Evolutionary conservation across 768 basidiomycete genomes (phyloP), one percentile per base, ranked within the genome.

Genomic region (Termitomyces heimii): DNA sequence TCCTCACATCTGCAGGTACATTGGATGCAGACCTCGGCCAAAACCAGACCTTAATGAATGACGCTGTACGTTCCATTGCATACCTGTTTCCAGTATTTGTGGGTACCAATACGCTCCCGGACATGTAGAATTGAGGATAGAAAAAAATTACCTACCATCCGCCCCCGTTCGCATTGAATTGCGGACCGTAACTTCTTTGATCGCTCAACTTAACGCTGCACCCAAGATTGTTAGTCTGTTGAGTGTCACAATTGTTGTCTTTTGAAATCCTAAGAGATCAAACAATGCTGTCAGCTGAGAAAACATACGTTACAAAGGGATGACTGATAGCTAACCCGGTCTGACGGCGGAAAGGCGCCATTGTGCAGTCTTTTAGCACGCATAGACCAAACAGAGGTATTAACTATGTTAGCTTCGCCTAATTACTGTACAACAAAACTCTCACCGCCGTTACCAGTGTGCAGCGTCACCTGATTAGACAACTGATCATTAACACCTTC

Each of bases 21-120:
- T 63, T 63, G 14, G 66, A 63, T 28, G 65, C 75, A 48, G 68
- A 71, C 43, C 84, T 75, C 0, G 83, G 74, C 85, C 85, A 90
- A 71, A 87, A 89, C 82, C 83, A 90, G 47, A 88, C 74, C 59
- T 84, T 85, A 65, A 89, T 82, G 65, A 76, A 81, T 4, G 65
- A 63, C 24, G 68, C 60, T 0, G 84, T 85, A 35, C 85, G 77
- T 65, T 87, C 84, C 64, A 86, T 73, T 0, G 85, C 86, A 67
- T 77, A 86, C 80, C 82, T 86, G 22, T 53, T 18, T 34, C 32
- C 5, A 12, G 18, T 29, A 16, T 20, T 24, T 14, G 24, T 26
- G 24, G 24, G 34, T 7, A 35, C 26, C 16, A 12, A 16, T 13
- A 35, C 49, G 34, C 24, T 22, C 16, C 34, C 34, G 22, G 5